Evolutionary conservation across 129 eudicot species (phyloP), one percentile per base, ranked within the genome.

Genomic region (Chrysanthemum seticuspe): DNA sequence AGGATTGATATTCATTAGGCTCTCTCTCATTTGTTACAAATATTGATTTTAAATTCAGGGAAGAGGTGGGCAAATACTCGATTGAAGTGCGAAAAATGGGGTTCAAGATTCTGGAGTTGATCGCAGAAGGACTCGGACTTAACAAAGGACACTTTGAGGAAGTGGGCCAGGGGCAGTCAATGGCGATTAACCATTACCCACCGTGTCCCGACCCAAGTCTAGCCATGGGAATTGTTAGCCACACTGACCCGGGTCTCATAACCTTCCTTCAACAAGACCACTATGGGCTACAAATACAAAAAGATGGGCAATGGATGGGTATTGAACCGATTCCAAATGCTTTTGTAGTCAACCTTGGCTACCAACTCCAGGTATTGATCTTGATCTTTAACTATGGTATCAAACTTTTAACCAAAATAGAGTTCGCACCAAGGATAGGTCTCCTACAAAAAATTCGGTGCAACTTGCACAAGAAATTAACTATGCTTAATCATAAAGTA

Each of bases 191-290:
- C 56, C 71, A 71, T 54, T 77, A 85, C 76, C 82, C 80, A 0
- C 63, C 67, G 49, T 79, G 90, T 51, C 90, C 87, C 12, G 79
- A 83, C 56, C 90, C 90, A 12, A 86, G 87, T 67, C 51, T 83
- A 36, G 78, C 85, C 12, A 58, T 86, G 73, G 87, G 90, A 16
- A 25, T 74, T 3, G 62, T 61, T 45, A 66, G 74, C 12, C 90
- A 86, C 61, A 34, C 29, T 62, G 90, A 86, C 65, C 87, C 87
- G 10, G 70, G 70, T 63, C 81, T 86, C 66, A 67, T 82, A 50
- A 86, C 85, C 18, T 45, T 81, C 16, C 79, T 82, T 73, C 85
- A 72, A 11, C 85, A 76, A 77, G 78, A 77, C 10, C 76, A 53
- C 14, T 50, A 60, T 19, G 90, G 90, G 62, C 85, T 86, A 53